Evolutionary conservation across 306 rosid genomes (phyloP).

Genomic region (Pterocarpus macrocarpus): DNA sequence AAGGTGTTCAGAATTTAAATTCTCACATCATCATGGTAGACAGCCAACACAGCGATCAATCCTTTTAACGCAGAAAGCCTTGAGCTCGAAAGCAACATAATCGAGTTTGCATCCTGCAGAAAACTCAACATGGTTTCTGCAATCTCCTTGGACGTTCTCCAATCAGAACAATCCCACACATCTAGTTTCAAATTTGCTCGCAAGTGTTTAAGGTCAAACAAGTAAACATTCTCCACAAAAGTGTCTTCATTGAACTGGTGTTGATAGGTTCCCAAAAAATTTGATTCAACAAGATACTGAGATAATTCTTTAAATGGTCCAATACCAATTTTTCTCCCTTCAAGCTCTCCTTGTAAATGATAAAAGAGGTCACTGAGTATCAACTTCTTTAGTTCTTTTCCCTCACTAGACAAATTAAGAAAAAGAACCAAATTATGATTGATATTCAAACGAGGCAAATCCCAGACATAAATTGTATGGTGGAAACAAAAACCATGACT

Average conservation of each 20-base stretch:
- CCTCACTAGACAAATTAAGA: constrained; percentile 68
- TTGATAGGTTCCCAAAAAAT: constrained; percentile 62
- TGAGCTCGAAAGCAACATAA: constrained; percentile 71
- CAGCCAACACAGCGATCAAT: constrained; percentile 67
- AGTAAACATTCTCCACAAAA: constrained; percentile 61
- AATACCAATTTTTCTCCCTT: constrained; percentile 80
- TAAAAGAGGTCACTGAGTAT: constrained; percentile 89
- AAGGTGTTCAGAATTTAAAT: constrained; percentile 42
- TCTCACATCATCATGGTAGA: constrained; percentile 77
- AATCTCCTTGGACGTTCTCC: constrained; percentile 75
- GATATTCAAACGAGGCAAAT: constrained; percentile 20
- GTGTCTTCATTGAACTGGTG: constrained; percentile 63
- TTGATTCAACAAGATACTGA: constrained; percentile 68
- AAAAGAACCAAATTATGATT: constrained; percentile 28
- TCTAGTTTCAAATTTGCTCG: constrained; percentile 79
- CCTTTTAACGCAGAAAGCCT: constrained; percentile 78
- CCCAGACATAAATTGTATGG: constrained; percentile 23
- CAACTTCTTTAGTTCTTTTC: constrained; percentile 72
- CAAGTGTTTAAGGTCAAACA: constrained; percentile 71
- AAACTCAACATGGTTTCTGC: constrained; percentile 76
- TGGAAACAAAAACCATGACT: constrained; percentile 7
- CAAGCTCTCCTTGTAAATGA: constrained; percentile 94
- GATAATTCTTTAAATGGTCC: constrained; percentile 90
- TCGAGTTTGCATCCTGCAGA: constrained; percentile 76
- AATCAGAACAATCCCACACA: constrained; percentile 81